Evolutionary conservation across 2,329 filamentous ascomycete genomes (phyloP), one percentile per base, ranked within the genome.

Genomic region (Drechslerella dactyloides): DNA sequence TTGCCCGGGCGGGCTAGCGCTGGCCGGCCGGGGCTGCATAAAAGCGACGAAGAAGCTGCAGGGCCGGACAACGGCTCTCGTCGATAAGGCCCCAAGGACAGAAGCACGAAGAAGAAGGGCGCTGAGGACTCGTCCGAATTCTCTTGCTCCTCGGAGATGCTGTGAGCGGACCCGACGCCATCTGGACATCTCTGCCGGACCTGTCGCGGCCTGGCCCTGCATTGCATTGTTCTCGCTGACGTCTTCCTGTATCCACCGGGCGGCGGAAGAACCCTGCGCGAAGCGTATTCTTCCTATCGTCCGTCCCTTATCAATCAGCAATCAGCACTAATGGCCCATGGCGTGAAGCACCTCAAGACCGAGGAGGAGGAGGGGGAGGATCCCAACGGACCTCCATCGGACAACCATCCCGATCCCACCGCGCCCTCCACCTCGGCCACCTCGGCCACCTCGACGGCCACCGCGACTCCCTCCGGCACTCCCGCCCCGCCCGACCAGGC

Each of bases 331-430:
- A 73, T 73, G 69, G 44, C 69, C 62, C 61, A 66, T 30, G 69
- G 48, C 56, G 61, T 68, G 53, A 73, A 73, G 50, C 61, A 73
- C 51, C 58, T 68, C 33, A 73, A 73, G 53, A 56, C 57, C 27
- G 69, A 73, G 15, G 69, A 63, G 33, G 69, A 57, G 15, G 69
- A 73, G 13, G 69, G 58, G 44, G 59, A 65, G 19, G 62, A 60
- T 30, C 54, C 53, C n/a, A 63, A 53, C 48, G 54, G 3, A 13
- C 21, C 11, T 23, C 2, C 40, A 13, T 19, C 56, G 37, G 60
- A 68, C 40, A 40, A 48, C 8, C 44, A 21, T 37, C 40, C 44
- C 53, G n/a, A 53, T 4, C 10, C 40, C 40, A 17, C 19, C n/a
- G 21, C 44, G 44, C 44, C 44, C n/a, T 48, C 44, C 19, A 44